Evolutionary conservation across 2,329 filamentous ascomycete species (phyloP).

Genomic region (Nectriaceae sp.): DNA sequence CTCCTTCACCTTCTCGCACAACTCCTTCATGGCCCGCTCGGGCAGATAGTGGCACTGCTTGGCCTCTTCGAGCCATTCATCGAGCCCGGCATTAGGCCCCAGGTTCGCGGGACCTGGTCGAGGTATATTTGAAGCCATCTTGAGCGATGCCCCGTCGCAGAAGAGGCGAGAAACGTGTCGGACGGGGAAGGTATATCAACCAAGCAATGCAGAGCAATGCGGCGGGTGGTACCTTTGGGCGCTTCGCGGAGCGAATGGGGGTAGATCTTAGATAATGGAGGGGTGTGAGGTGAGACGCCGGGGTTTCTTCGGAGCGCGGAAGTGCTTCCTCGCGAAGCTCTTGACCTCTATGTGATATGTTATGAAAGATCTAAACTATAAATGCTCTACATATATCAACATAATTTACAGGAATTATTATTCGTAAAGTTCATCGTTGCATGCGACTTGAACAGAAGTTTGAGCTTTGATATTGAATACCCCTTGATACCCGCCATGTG

Average conservation of each 20-base stretch:
- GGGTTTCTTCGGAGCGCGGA: conserved; percentile 28
- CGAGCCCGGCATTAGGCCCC: conserved; percentile 78
- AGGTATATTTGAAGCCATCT: conserved; percentile 61
- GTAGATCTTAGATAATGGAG: conserved; percentile 32
- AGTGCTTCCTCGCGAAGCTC: no score
- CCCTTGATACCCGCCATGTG: neutral
- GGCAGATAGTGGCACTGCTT: conserved; percentile 97
- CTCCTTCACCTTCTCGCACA: conserved; percentile 98
- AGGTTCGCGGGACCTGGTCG: conserved; percentile 90
- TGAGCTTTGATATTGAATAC: no score
- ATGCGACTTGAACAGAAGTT: neutral
- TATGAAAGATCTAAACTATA: no score
- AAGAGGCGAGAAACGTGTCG: conserved; percentile 14
- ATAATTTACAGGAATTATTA: no score
- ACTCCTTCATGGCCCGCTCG: conserved; percentile 95
- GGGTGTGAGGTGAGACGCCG: conserved; percentile 32
- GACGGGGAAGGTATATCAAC: conserved; percentile 19
- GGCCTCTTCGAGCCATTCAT: conserved; percentile 95
- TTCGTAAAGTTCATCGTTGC: no score
- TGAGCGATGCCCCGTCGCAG: conserved; percentile 28
- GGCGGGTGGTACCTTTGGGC: conserved; percentile 22
- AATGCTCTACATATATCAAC: no score
- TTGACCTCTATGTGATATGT: no score
- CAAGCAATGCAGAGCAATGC: conserved; percentile 26
- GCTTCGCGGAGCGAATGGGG: conserved; percentile 24